Base-by-base conservation (phyloP, 2,329 filamentous ascomycete species). In the Neobulgaria alba region DNA sequence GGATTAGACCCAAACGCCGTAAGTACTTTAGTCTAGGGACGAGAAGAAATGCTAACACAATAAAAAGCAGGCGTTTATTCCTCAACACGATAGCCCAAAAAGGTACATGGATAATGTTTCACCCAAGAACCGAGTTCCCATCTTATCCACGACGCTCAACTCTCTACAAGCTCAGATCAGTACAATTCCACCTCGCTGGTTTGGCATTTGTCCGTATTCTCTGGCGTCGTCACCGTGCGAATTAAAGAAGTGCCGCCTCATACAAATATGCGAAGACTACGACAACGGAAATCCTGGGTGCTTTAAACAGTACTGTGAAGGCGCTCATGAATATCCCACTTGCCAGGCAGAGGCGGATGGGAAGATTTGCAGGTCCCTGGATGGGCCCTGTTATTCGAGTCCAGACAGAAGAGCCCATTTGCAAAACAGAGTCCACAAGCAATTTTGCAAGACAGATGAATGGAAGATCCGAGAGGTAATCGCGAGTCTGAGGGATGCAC, bases 121-220 rank as follows among this genome's bases (percentile, higher is more conserved):
- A n/a, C n/a, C n/a, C n/a, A n/a, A n/a, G n/a, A n/a, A n/a, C n/a
- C n/a, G n/a, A n/a, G n/a, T n/a, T n/a, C n/a, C n/a, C n/a, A n/a
- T n/a, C n/a, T n/a, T n/a, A n/a, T n/a, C n/a, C n/a, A n/a, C n/a
- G n/a, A n/a, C n/a, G n/a, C n/a, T n/a, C n/a, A n/a, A n/a, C n/a
- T n/a, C n/a, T n/a, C n/a, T n/a, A n/a, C n/a, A n/a, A n/a, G n/a
- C n/a, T n/a, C n/a, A n/a, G n/a, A 33, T 42, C 18, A 30, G 29
- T 16, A 30, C 5, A 3, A 41, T 49, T 5, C 32, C 44, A 10
- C 38, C 33, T 2, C 33, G 43, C 10, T 43, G 43, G 38, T 37
- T 39, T 14, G 36, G 37, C 18, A 33, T 49, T 29, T 49, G 47
- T 26, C 47, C 47, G 17, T 34, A 31, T 15, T 47, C 44, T 4